These are phyloP conservation scores for Escallonia rubra DNA, from an alignment of 129 eudicot genomes.

Conservation along the genomic window DNA sequence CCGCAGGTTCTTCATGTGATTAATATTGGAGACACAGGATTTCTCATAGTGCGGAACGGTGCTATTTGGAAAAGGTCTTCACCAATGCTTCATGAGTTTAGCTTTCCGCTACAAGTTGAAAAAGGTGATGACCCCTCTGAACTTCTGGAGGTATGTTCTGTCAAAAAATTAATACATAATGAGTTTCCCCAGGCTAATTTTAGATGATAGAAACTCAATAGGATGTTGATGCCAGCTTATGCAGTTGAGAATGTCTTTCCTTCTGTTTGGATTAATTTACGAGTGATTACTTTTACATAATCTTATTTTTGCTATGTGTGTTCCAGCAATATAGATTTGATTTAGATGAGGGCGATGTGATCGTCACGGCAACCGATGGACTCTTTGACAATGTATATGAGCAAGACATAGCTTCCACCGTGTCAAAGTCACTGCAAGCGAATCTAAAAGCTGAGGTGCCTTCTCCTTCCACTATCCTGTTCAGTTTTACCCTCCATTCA, in stretches of 20 bases:
- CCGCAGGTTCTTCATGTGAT: slow-evolving; percentile 76
- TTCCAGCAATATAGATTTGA: slow-evolving; percentile 56
- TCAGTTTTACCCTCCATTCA: neutral
- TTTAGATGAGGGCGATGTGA: slow-evolving; percentile 66
- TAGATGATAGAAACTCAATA: neutral
- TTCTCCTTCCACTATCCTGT: slow-evolving; percentile 1
- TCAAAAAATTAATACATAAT: neutral
- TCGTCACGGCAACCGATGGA: slow-evolving; percentile 85
- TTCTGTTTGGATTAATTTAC: neutral
- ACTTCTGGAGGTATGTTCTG: slow-evolving; percentile 58
- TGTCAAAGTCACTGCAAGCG: slow-evolving; percentile 50
- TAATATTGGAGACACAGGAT: slow-evolving; percentile 88
- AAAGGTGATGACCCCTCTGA: slow-evolving; percentile 53
- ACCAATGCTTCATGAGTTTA: slow-evolving; percentile 70
- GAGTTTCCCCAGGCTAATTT: neutral
- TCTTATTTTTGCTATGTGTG: neutral
- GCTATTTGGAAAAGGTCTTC: slow-evolving; percentile 55
- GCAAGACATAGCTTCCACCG: slow-evolving; percentile 57
- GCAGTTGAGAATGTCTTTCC: neutral
- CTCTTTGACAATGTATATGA: slow-evolving; percentile 86
- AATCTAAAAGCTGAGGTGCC: slow-evolving; percentile 49
- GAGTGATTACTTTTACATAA: too few relatives aligned
- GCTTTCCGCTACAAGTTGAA: slow-evolving; percentile 57
- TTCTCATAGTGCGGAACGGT: slow-evolving; percentile 64
- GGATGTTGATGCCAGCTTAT: neutral